Percentiles rank a stretch among this genome's conserved stretches.
These are phyloP conservation scores for Meyerozyma guilliermondii DNA, from an alignment of 1,139 yeast genomes.

Conservation along the genomic window DNA sequence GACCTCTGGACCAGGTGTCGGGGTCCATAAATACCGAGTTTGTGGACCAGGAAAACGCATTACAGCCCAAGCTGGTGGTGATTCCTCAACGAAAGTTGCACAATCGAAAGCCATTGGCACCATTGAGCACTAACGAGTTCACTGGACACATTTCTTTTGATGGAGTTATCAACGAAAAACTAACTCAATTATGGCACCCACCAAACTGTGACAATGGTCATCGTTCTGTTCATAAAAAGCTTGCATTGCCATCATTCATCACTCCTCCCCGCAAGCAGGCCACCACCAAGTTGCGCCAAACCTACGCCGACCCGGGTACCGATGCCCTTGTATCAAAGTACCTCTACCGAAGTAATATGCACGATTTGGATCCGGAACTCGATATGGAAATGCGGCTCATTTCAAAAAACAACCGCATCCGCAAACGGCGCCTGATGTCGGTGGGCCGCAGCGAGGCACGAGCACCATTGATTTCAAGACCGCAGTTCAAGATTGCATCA, in stretches of 20 bases:
- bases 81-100: constrained; percentile 8
- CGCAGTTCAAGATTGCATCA: constrained; percentile 3
- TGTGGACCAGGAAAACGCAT: constrained; percentile 41
- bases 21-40: neutral
- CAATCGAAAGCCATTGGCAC: constrained; percentile 27
- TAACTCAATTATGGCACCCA: constrained; percentile 19
- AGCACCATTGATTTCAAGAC: constrained; percentile 8
- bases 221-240: constrained; percentile 31
- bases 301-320: neutral
- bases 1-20: neutral
- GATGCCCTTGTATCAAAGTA: neutral
- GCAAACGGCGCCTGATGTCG: constrained; percentile 10
- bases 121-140: constrained; percentile 28
- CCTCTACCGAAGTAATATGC: neutral
- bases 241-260: constrained; percentile 26
- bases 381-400: constrained; percentile 1
- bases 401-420: neutral
- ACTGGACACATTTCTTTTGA: constrained; percentile 24
- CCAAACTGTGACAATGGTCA: constrained; percentile 27
- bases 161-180: constrained; percentile 1
- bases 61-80: constrained; percentile 32
- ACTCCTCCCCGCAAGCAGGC: constrained; percentile 26
- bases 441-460: constrained; percentile 12
- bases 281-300: neutral
- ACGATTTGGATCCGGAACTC: constrained; percentile 1